phyloP scores from a whole-genome alignment of 805 yeast genomes.

The Yamadazyma laniorum region DNA sequence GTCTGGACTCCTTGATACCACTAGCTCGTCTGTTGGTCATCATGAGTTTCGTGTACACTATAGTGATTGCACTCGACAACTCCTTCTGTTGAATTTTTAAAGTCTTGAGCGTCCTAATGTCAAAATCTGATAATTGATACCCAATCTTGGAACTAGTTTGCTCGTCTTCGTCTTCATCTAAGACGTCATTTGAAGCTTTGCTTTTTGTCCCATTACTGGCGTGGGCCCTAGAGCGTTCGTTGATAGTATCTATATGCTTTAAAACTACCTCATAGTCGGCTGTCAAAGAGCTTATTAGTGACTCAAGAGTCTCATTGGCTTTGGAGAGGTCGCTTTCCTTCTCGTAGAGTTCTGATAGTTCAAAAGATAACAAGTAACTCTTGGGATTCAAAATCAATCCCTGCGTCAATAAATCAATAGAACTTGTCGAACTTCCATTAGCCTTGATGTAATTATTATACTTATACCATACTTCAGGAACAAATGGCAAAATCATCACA shows the following conservation, averaged over 20 bases:
- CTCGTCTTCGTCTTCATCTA: slow-evolving; percentile 20
- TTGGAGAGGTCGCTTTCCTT: slow-evolving; percentile 48
- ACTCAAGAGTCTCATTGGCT: slow-evolving; percentile 49
- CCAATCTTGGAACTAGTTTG: slow-evolving; percentile 8
- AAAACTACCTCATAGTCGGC: slow-evolving; percentile 31
- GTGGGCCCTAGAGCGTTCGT: slow-evolving; percentile 10
- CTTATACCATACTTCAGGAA: slow-evolving; percentile 77
- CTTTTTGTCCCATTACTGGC: not conserved
- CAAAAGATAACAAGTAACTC: slow-evolving; percentile 64
- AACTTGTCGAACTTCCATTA: slow-evolving; percentile 35
- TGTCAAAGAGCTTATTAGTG: slow-evolving; percentile 47
- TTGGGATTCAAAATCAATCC: slow-evolving; percentile 66
- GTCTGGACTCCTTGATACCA: slow-evolving; percentile 72
- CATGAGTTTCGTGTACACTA: slow-evolving; percentile 69
- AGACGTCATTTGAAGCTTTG: slow-evolving; percentile 1
- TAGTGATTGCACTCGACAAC: slow-evolving; percentile 47
- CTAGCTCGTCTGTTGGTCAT: slow-evolving; percentile 63
- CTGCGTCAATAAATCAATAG: slow-evolving; percentile 48
- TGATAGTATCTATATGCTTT: slow-evolving; percentile 21
- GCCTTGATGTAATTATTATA: slow-evolving; percentile 36
- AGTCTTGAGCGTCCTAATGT: slow-evolving; percentile 20
- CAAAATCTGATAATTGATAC: slow-evolving; percentile 18
- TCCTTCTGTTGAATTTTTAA: slow-evolving; percentile 23
- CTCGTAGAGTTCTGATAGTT: slow-evolving; percentile 70
- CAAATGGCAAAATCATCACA: slow-evolving; percentile 56